These are phyloP conservation scores for Penicillium hordei DNA, from an alignment of 2,329 filamentous ascomycete genomes.

Conservation along the genomic window DNA sequence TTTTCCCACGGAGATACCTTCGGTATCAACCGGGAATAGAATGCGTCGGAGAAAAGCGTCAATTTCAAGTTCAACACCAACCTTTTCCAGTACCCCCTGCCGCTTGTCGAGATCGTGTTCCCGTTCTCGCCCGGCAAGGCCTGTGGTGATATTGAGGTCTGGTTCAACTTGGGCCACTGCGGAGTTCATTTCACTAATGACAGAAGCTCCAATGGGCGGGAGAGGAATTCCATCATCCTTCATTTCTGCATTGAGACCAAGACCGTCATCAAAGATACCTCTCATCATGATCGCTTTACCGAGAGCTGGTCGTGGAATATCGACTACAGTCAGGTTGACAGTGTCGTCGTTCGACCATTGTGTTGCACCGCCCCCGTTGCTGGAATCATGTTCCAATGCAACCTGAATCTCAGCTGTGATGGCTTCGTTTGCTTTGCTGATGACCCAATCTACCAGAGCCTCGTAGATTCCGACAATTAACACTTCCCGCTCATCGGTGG, in stretches of 20 bases:
- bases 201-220: constrained; percentile 70
- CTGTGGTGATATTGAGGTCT: constrained; percentile 73
- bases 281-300: constrained; percentile 88
- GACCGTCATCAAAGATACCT: constrained; percentile 86
- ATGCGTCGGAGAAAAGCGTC: constrained; percentile 80
- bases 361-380: constrained; percentile 62
- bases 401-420: constrained; percentile 73
- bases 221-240: constrained; percentile 89
- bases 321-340: constrained; percentile 83
- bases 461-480: constrained; percentile 89
- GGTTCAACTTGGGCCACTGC: constrained; percentile 74
- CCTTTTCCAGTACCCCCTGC: constrained; percentile 80
- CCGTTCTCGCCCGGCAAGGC: constrained; percentile 66
- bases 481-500: constrained; percentile 78
- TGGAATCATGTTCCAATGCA: constrained; percentile 64
- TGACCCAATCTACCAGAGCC: constrained; percentile 90
- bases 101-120: constrained; percentile 78
- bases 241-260: constrained; percentile 96
- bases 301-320: constrained; percentile 75
- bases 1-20: constrained; percentile 79
- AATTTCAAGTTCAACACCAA: constrained; percentile 76
- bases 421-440: constrained; percentile 80
- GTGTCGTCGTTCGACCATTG: constrained; percentile 73
- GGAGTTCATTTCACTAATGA: constrained; percentile 81
- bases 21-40: constrained; percentile 72